These are phyloP conservation scores for Xylariaceae sp. DNA, from an alignment of 2,329 filamentous ascomycete species.

Conservation along the genomic window DNA sequence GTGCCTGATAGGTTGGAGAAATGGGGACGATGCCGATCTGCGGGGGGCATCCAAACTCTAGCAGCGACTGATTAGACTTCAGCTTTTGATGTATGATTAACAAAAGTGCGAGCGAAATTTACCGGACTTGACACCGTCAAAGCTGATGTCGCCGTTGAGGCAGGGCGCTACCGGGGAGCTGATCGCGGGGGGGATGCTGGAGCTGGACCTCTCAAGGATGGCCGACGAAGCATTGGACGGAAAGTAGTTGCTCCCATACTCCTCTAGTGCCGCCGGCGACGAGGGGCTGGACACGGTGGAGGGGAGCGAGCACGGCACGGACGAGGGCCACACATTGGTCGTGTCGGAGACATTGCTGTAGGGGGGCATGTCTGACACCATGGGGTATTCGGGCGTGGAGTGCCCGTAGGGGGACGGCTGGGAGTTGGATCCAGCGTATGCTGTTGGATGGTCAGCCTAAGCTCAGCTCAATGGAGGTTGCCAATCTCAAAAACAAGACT, in stretches of 20 bases:
- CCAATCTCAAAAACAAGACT: background rate
- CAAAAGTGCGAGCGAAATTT: constrained; percentile 15
- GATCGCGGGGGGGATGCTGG: constrained; percentile 28
- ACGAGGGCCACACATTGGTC: constrained; percentile 43
- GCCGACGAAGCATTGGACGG: constrained; percentile 44
- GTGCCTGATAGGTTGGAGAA: constrained; percentile 30
- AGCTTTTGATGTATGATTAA: constrained; percentile 18
- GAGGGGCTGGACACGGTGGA: constrained; percentile 49
- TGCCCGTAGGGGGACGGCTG: constrained; percentile 42
- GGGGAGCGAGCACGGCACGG: constrained; percentile 40
- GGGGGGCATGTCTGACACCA: constrained; percentile 39
- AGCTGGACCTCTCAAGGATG: constrained; percentile 36
- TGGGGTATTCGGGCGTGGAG: constrained; percentile 39
- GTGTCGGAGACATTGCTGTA: constrained; percentile 40
- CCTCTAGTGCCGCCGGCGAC: constrained; percentile 44
- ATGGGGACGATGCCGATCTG: constrained; percentile 32
- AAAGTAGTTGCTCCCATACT: constrained; percentile 44
- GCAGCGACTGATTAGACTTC: constrained; percentile 26
- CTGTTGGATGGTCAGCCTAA: constrained; percentile 17
- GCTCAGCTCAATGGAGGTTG: background rate
- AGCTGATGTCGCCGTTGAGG: constrained; percentile 33
- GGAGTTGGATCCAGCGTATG: constrained; percentile 35
- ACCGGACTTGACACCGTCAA: constrained; percentile 34
- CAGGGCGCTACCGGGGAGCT: constrained; percentile 32
- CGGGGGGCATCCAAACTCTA: constrained; percentile 33